Evolutionary conservation across 768 basidiomycete species (phyloP), one percentile per base, ranked within the genome.

Genomic region (Sporobolomyces pararoseus): DNA sequence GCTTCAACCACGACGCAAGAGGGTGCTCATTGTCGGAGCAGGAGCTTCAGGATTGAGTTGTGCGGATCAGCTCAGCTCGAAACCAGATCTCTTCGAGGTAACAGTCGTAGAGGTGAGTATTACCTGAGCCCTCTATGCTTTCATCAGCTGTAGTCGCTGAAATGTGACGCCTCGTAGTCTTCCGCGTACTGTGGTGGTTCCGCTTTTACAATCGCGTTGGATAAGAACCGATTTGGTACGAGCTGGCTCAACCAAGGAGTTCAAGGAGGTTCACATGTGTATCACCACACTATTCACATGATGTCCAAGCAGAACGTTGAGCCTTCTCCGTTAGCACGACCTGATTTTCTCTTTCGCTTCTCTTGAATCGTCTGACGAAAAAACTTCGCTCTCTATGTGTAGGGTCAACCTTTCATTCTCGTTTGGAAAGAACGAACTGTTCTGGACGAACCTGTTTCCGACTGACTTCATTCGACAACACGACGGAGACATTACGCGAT

Each of bases 401-500:
- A 80, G 79, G 3, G 80, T 81, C 65, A 79, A 81, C 37, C 76
- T 82, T 23, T 79, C 81, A 70, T 80, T 82, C 27, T 80, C 80
- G 1, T 82, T 82, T 70, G 81, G 82, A 46, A 81, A 82, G 65
- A 81, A 77, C 57, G 80, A 82, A 63, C 7, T 65, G 74, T 82
- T 82, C 76, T 82, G 81, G 81, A 80, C 81, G 39, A 82, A 82
- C 71, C 73, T 80, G 54, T 82, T 81, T 76, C 81, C 82, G n/a
- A 81, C 82, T 44, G 54, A 79, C 17, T 75, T 82, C 9, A 73
- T 80, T 31, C 76, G 75, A 21, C 76, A 78, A 63, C 81, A 81
- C 65, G 66, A 66, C 16, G 71, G 59, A 21, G 82, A 82, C 60
- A 81, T 82, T 75, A 77, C 77, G 72, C 74, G 79, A 16, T 82